Base-by-base conservation (phyloP, 495 filamentous ascomycete genomes). In the Terfezia claveryi region DNA sequence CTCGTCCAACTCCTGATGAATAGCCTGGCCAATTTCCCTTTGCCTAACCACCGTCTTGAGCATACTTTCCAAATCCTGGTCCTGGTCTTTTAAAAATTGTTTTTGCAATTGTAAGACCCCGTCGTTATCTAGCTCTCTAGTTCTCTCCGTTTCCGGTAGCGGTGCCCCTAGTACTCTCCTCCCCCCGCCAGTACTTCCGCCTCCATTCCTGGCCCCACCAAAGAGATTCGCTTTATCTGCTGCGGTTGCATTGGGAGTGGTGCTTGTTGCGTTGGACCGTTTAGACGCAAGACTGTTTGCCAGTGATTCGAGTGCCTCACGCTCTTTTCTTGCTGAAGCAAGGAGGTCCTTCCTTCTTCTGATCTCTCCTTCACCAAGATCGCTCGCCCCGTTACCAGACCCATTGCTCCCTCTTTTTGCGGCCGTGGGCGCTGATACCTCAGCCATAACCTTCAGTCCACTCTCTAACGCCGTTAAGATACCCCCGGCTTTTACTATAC, bases 81-180 rank as follows among this genome's bases (percentile, higher is more conserved):
- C 91, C 68, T 99, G 91, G 59, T 88, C 80, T 41, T 75, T 55
- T 78, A 96, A 92, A 65, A 81, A 76, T 66, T 89, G 78, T 57
- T 75, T 70, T 67, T 95, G 87, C 64, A 96, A 66, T 72, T 87
- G 80, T 64, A 95, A 57, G 44, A 99, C 82, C 0, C 88, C 91
- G 36, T 78, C 69, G 62, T 99, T 99, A 64, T 94, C 91, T 55
- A 91, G 69, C 69, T 94, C 87, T 41, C 89, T 70, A 50, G 91
- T 96, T 56, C 75, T 73, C 56, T 87, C 84, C 46, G 85, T 96
- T 68, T 99, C 91, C 50, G 81, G 80, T 23, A 80, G 62, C 10
- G 79, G 78, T 1, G 72, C 80, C 0, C 92, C 92, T 7, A 96
- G 72, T 4, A 94, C 83, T 23, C 88, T 67, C 6, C 85, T 77